phyloP scores from a whole-genome alignment of 805 yeast species.

The Starmerella riodocensis region DNA sequence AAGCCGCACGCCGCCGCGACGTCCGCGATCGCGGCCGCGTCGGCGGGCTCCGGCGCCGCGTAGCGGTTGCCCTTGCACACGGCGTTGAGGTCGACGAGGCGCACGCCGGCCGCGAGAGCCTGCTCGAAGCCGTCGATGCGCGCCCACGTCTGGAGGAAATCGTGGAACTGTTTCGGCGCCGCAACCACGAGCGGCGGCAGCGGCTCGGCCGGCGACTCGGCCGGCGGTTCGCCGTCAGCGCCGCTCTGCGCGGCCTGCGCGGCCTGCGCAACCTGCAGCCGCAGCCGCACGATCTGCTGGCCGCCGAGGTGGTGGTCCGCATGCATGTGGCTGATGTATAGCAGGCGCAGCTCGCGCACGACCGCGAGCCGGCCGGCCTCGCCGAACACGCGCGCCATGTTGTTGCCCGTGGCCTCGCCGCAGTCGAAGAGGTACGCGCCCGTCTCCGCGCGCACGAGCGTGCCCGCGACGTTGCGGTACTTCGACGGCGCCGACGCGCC shows the following conservation, averaged over 20 bases:
- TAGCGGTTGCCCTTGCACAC: conserved; percentile 32
- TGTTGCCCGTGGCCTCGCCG: conserved; percentile 86
- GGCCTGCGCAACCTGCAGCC: conserved; percentile 31
- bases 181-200: conserved; percentile 39
- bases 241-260: too few relatives aligned
- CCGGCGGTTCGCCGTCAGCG: too few relatives aligned
- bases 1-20: neutral
- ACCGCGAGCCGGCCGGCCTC: conserved; percentile 32
- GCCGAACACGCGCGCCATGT: conserved; percentile 50
- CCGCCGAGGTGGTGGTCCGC: conserved; percentile 95
- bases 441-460: conserved; percentile 57
- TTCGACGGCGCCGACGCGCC: conserved; percentile 85
- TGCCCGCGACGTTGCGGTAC: conserved; percentile 73
- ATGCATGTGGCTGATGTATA: conserved; percentile 79
- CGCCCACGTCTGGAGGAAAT: conserved; percentile 59
- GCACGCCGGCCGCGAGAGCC: conserved; percentile 32
- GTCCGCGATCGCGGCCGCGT: neutral
- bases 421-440: conserved; percentile 61
- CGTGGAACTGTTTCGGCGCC: conserved; percentile 60
- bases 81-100: conserved; percentile 48
- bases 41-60: conserved; percentile 2
- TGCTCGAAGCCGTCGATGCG: conserved; percentile 12
- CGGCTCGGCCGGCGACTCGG: too few relatives aligned
- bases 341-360: conserved; percentile 47
- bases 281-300: conserved; percentile 50